Percentiles rank a stretch among this genome's conserved stretches.
Evolutionary conservation across 371 early-diverging fungal genomes (phyloP).

Genomic region (Umbelopsis sp.): DNA sequence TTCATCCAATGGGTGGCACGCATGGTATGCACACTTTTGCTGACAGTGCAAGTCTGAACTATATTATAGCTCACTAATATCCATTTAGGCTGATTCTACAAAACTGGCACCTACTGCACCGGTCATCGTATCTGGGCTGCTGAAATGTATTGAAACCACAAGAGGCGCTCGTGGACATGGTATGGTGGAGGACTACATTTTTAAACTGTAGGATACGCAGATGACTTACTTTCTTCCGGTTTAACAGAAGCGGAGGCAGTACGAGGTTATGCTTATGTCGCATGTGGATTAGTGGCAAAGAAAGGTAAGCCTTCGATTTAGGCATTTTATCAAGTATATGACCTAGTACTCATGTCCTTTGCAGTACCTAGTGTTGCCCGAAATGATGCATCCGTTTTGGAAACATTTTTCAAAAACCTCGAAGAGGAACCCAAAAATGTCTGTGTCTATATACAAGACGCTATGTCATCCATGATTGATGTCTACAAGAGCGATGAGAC

Average conservation of each 20-base stretch:
- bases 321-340: neutral
- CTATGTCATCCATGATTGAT: constrained; percentile 78
- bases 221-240: neutral
- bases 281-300: constrained; percentile 76
- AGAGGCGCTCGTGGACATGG: constrained; percentile 45
- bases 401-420: constrained; percentile 72
- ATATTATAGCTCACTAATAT: neutral
- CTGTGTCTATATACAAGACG: constrained; percentile 79
- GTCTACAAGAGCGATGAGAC: constrained; percentile 59
- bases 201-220: too few species aligned
- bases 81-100: constrained; percentile 40
- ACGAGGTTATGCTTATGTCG: constrained; percentile 86
- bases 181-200: constrained; percentile 3
- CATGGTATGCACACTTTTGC: constrained; percentile 53
- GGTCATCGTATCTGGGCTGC: constrained; percentile 72
- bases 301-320: constrained; percentile 53
- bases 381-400: constrained; percentile 63
- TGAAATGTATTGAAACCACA: constrained; percentile 70
- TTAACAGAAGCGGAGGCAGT: constrained; percentile 64
- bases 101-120: constrained; percentile 69
- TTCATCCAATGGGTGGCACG: constrained; percentile 89
- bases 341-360: neutral
- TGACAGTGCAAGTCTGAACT: neutral
- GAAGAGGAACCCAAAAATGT: constrained; percentile 67
- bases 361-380: constrained; percentile 69